These are phyloP conservation scores for Micractinium conductrix DNA, from an alignment of 139 green algal species.

Conservation along the genomic window DNA sequence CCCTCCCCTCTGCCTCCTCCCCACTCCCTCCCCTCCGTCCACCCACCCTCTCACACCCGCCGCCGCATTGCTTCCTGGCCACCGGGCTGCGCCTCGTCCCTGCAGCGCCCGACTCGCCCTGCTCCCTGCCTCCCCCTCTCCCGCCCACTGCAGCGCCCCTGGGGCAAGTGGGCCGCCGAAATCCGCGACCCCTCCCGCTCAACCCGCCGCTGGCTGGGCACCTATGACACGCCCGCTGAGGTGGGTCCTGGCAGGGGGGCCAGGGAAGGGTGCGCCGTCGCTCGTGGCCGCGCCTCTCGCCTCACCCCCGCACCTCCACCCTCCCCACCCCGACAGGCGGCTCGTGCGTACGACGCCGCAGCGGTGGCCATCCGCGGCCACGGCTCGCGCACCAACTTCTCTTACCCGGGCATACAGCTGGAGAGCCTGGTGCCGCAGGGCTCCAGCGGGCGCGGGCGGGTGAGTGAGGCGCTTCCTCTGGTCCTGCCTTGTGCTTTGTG, in stretches of 20 bases:
- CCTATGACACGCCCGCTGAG: slow-evolving; percentile 64
- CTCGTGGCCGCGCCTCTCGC: not conserved
- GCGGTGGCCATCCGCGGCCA: slow-evolving; percentile 75
- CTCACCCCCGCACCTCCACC: not conserved
- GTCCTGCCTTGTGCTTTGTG: too few relatives aligned
- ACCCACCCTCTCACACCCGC: too few relatives aligned
- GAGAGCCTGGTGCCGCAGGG: slow-evolving; percentile 11
- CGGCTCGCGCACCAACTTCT: slow-evolving; percentile 80
- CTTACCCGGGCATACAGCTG: slow-evolving; percentile 54
- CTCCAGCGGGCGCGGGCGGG: not conserved
- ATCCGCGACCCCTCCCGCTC: slow-evolving; percentile 75
- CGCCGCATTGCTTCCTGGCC: too few relatives aligned
- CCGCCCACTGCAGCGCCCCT: slow-evolving; percentile 61
- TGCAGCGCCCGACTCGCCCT: too few relatives aligned
- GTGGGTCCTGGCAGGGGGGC: not conserved
- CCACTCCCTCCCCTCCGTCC: not conserved
- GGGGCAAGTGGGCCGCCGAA: slow-evolving; percentile 85
- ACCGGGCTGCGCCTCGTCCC: too few relatives aligned
- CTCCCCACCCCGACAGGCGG: slow-evolving; percentile 57
- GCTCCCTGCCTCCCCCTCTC: not conserved
- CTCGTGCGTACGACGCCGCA: slow-evolving; percentile 82
- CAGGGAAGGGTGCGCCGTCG: not conserved
- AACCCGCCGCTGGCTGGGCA: slow-evolving; percentile 82
- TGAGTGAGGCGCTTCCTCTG: too few relatives aligned
- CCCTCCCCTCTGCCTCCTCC: too few relatives aligned